phyloP scores from a whole-genome alignment of 495 filamentous ascomycete genomes.

The Penicillium salamii region DNA sequence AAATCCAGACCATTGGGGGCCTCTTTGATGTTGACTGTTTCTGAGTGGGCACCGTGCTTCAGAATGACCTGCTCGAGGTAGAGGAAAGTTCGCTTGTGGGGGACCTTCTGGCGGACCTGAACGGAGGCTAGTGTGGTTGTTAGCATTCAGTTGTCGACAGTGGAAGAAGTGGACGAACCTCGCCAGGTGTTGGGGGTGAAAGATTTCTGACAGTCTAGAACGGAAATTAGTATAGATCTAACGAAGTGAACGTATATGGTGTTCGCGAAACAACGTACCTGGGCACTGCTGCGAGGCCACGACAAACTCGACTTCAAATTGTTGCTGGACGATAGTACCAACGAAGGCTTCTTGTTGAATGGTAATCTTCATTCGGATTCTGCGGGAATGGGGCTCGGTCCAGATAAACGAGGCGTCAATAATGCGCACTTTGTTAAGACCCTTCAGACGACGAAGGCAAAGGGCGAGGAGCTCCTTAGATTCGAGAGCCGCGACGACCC shows the following conservation, averaged over 20 bases:
- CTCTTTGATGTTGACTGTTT: slow-evolving; percentile 96
- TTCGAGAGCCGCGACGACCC: slow-evolving; percentile 79
- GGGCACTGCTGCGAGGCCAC: slow-evolving; percentile 86
- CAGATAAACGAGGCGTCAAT: slow-evolving; percentile 96
- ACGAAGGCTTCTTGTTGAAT: slow-evolving; percentile 77
- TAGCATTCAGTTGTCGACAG: too few species aligned
- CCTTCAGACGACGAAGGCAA: slow-evolving; percentile 78
- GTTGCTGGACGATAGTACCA: slow-evolving; percentile 82
- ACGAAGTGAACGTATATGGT: too few species aligned
- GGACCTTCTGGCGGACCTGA: slow-evolving; percentile 94
- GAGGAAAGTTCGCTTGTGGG: slow-evolving; percentile 95
- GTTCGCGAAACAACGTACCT: slow-evolving; percentile 19
- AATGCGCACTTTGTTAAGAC: slow-evolving; percentile 81
- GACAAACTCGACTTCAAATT: slow-evolving; percentile 89
- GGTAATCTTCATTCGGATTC: slow-evolving; percentile 89
- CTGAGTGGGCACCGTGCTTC: slow-evolving; percentile 86
- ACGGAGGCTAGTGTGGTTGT: slow-evolving; percentile 53
- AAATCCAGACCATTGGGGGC: slow-evolving; percentile 93
- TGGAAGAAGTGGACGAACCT: background rate
- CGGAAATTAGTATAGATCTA: too few species aligned
- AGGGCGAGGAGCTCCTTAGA: slow-evolving; percentile 86
- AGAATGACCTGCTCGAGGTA: slow-evolving; percentile 96
- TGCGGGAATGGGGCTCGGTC: slow-evolving; percentile 93
- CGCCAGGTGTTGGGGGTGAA: slow-evolving; percentile 91
- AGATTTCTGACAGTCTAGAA: slow-evolving; percentile 73